Percentiles rank a stretch among this genome's conserved stretches.
These are phyloP conservation scores for Kockovaella imperatae DNA, from an alignment of 768 basidiomycete genomes.

Conservation along the genomic window DNA sequence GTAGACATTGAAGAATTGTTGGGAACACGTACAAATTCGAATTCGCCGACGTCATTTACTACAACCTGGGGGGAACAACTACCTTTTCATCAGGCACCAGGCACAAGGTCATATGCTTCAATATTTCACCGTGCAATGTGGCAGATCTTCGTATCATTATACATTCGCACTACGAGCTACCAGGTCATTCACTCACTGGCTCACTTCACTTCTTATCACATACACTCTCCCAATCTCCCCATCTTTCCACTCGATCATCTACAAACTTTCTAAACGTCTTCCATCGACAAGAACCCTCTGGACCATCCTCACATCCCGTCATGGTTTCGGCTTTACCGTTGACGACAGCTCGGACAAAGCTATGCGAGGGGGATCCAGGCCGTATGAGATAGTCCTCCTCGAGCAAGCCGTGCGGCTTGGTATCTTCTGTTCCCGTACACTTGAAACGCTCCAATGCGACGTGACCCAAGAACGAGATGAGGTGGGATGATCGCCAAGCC, in stretches of 20 bases:
- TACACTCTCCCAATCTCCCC: constrained; percentile 34
- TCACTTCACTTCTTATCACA: constrained; percentile 13
- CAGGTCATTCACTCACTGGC: background rate
- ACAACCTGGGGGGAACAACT: too few relatives aligned
- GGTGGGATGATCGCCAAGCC: constrained; percentile 45
- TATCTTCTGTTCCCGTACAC: constrained; percentile 9
- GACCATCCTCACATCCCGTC: constrained; percentile 43
- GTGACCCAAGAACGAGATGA: constrained; percentile 47
- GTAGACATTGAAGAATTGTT: background rate
- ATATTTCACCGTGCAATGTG: background rate
- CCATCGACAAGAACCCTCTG: constrained; percentile 40
- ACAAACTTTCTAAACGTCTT: constrained; percentile 34
- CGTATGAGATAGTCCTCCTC: constrained; percentile 1
- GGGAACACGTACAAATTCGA: too few relatives aligned
- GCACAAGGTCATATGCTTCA: background rate
- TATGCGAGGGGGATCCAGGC: constrained; percentile 3
- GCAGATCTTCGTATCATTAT: background rate
- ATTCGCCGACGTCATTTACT: too few relatives aligned
- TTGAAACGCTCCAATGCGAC: constrained; percentile 45
- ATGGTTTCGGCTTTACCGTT: constrained; percentile 45
- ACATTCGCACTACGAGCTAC: background rate
- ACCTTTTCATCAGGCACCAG: too few relatives aligned
- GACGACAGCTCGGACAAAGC: constrained; percentile 44
- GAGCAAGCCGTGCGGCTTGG: background rate
- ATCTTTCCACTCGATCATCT: constrained; percentile 26